Evolutionary conservation across 768 basidiomycete genomes (phyloP), one percentile per base, ranked within the genome.

Genomic region (Phanerochaete sordida): DNA sequence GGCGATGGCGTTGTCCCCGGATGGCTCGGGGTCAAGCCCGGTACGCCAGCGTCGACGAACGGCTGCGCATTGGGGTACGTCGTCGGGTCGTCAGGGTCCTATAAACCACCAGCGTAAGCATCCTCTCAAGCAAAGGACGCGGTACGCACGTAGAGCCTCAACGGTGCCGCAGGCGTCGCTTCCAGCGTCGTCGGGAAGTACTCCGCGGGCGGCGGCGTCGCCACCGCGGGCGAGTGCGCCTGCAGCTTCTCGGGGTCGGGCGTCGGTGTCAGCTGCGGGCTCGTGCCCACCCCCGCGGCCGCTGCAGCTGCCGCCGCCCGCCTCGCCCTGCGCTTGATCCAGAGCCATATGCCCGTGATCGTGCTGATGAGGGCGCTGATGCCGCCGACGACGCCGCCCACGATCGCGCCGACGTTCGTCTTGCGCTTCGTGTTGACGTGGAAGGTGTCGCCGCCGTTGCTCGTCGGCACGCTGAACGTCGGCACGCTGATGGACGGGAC

Each of bases 1-100:
- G n/a, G n/a, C n/a, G n/a, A n/a, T n/a, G n/a, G n/a, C n/a, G n/a
- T n/a, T n/a, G n/a, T n/a, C n/a, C n/a, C n/a, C n/a, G n/a, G n/a
- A n/a, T n/a, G n/a, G n/a, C n/a, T n/a, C n/a, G n/a, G n/a, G n/a
- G n/a, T n/a, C n/a, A n/a, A n/a, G 16, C 46, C 46, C 26, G 46
- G 46, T 47, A 24, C n/a, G n/a, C n/a, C 16, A 21, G 21, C 16
- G 12, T 3, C 21, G 5, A 24, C 2, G 9, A 26, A 19, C 2
- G 48, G 23, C 11, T 49, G 48, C n/a, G 59, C 59, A 24, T 57
- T 46, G 3, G 60, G 60, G 39, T 39, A 62, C 21, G 60, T 62
- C 27, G 60, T 50, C 21, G 60, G 60, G 31, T 62, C 60, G 30
- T 62, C 60, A 6, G 60, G 60, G 35, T 62, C 31, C 60, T 62